Evolutionary conservation across 148 eudicot species (phyloP), one percentile per base, ranked within the genome.

Genomic region (Fagopyrum tataricum): DNA sequence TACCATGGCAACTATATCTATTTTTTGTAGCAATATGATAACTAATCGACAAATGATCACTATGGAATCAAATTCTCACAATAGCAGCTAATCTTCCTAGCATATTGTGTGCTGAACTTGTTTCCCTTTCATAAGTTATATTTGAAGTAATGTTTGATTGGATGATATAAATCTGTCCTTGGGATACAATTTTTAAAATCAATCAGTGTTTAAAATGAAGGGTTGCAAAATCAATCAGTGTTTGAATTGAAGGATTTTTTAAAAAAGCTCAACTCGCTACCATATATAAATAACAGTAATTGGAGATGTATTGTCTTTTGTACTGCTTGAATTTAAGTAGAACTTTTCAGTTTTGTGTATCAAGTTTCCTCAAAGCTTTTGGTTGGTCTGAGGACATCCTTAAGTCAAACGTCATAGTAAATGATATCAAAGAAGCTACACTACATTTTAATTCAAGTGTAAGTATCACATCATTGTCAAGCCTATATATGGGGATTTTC

Each of bases 201-300:
- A n/a, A n/a, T n/a, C n/a, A n/a, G n/a, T n/a, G n/a, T 31, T 62
- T 41, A 42, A 37, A 62, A 62, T 62, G 64, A 8, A 10, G 39
- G 56, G 47, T 15, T 83, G 70, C 99, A 95, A 97, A 81, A 68
- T 53, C 98, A 91, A 80, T 75, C 90, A 48, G 99, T 95, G 44
- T 91, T 97, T 76, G 99, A 91, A 75, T 76, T 95, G 73, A 95
- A 95, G 85, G 99, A 95, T 82, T 95, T 95, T 64, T 97, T 95
- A 74, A 95, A 89, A 85, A 95, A 92, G 88, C 89, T 95, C 52
- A 95, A 95, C 81, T 90, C 99, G 23, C 81, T 95, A 85, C 99
- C 99, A n/a, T n/a, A n/a, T n/a, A 39, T 97, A 95, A 86, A 95
- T 95, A 79, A 88, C 96, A 59, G 99, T 95, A 80, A 90, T 97